Base-by-base conservation (phyloP, 768 basidiomycete species). In the Austroboletus eburneus region DNA sequence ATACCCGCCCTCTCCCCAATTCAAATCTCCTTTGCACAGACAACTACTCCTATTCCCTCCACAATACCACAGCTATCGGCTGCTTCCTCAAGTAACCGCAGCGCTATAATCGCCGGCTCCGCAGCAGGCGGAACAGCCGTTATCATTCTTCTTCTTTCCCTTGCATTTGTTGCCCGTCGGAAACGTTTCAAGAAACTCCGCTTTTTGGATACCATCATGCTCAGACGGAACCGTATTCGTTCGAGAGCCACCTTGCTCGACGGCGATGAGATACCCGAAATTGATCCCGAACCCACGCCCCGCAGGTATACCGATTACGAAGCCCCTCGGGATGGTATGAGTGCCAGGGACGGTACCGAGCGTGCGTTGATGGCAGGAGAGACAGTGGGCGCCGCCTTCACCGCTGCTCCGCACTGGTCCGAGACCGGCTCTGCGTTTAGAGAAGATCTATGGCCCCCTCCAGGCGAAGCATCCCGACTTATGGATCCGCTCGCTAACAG, bases 341-440 rank as follows among this genome's bases (percentile, higher is more conserved):
- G n/a, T n/a, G n/a, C n/a, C n/a, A n/a, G n/a, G n/a, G 20, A 20
- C 4, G 41, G 20, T 21, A 23, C 23, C 17, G 25, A 32, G 13
- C 30, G 30, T 14, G 30, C 49, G n/a, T 17, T 43, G 12, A 32
- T 52, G n/a, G 5, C 30, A 8, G 30, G 25, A 30, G 16, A 25
- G 3, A 20, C 20, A 13, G 7, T 32, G 12, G 27, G 12, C 27
- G 7, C 27, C 7, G 38, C 29, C 10, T 0, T 32, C 22, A 5
- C 18, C 22, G 13, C 13, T 12, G 30, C 21, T 8, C 29, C 32
- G 2, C 46, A 32, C 17, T 37, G 46, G 17, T 68, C 75, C 2
- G 74, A 76, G 30, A 59, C 69, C 2, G 75, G 74, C 1, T 76
- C 75, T 0, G 65, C 74, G 29, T 77, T 78, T 57, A 64, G 67